These are phyloP conservation scores for Microbotryomycetes sp. DNA, from an alignment of 1,284 basidiomycete genomes.

Conservation along the genomic window DNA sequence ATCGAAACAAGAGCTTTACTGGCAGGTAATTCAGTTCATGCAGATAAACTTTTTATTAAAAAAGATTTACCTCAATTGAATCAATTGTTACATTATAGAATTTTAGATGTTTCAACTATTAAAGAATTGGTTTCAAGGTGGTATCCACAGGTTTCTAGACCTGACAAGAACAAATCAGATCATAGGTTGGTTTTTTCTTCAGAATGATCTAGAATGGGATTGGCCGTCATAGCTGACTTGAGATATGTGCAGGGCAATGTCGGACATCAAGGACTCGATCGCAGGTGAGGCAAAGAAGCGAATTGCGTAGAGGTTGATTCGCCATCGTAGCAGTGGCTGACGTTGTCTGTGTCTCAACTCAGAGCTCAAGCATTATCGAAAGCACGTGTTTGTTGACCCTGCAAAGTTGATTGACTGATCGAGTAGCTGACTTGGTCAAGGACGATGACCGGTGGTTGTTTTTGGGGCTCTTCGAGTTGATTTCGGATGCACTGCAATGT, in stretches of 20 bases:
- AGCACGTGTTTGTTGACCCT: conserved; percentile 13
- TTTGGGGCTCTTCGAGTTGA: no score
- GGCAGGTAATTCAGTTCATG: conserved; percentile 45
- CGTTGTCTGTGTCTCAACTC: not conserved
- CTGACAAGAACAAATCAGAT: conserved; percentile 18
- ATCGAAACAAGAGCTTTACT: conserved; percentile 37
- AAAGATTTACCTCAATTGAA: conserved; percentile 35
- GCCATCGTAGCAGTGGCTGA: not conserved
- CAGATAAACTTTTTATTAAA: conserved; percentile 40
- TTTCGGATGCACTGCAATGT: no score
- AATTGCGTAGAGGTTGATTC: not conserved
- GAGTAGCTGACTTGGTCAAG: no score
- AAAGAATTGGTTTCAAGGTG: conserved; percentile 42
- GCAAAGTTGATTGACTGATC: no score
- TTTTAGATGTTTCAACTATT: conserved; percentile 39
- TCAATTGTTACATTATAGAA: conserved; percentile 42
- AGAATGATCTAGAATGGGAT: not conserved
- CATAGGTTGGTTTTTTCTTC: conserved; percentile 6
- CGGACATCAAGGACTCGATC: conserved; percentile 21
- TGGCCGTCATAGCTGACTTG: not conserved
- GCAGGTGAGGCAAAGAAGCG: conserved; percentile 2
- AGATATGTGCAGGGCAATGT: conserved; percentile 2
- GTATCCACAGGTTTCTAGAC: conserved; percentile 33
- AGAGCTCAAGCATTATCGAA: conserved; percentile 25
- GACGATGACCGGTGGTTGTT: no score